Base-by-base conservation (phyloP, 768 basidiomycete genomes). In the Hericium erinaceus region DNA sequence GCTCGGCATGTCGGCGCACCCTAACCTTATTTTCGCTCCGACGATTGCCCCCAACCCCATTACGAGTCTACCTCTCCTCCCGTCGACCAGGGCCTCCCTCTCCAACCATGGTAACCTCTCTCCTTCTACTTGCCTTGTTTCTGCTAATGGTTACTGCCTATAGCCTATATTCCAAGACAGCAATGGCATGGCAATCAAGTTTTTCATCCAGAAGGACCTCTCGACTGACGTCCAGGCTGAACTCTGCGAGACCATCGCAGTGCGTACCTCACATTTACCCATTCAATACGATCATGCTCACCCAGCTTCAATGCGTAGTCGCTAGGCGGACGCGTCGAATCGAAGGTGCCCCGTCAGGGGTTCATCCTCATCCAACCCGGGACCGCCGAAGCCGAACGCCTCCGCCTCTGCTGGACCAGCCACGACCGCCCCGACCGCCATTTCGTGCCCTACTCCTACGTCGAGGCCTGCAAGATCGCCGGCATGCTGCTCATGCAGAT, bases 151-250 rank as follows among this genome's bases (percentile, higher is more conserved):
- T 40, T n/a, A 53, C 49, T 16, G 26, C 12, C 4, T 24, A 2
- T 59, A 88, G 85, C 81, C 83, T 50, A 82, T 89, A 58, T 90
- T 90, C 57, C 85, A 88, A 67, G 87, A 87, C 63, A 68, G 64
- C 60, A 80, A 78, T 64, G 83, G 83, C 40, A 69, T 87, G 54
- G 79, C 87, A 2, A 71, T 89, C 76, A 92, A 91, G 66, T 92
- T 92, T 67, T 92, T 91, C 68, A 80, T 92, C 18, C 89, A 91
- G 66, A 89, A 87, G 65, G 88, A 91, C 68, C 74, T 92, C 9
- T 70, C 80, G 3, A 76, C 83, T 57, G 81, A 84, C 62, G 74
- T 82, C 20, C 85, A 87, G 63, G 82, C 83, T 16, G 84, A 89
- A 60, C 69, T 90, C 33, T 84, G 83, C 64, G 86, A 89, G 67